Conservation (phyloP, 2,329 filamentous ascomycete species). For the Dothiorella sarmentorum region DNA sequence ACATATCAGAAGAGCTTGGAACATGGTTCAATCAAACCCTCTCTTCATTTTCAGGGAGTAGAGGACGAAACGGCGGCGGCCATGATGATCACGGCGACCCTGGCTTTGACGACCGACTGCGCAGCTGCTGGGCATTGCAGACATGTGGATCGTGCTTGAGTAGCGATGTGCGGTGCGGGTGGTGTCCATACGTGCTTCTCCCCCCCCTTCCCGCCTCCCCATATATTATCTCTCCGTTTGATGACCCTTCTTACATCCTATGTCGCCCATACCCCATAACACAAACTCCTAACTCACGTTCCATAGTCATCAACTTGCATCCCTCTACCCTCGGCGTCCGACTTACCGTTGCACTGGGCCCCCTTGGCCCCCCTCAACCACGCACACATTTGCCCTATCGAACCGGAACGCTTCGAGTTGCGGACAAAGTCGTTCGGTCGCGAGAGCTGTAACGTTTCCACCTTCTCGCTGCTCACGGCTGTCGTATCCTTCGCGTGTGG, state of each 20-base stretch:
- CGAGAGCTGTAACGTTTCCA: conserved; percentile 42
- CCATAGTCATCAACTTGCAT: conserved; percentile 42
- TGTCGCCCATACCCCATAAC: too few species aligned
- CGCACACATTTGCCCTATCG: conserved; percentile 33
- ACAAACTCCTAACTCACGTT: too few species aligned
- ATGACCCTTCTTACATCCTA: too few species aligned
- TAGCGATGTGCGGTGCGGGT: conserved; percentile 35
- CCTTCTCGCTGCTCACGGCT: conserved; percentile 44
- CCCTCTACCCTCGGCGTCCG: conserved; percentile 34
- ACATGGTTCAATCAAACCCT: neutral
- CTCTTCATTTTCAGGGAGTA: neutral
- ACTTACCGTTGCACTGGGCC: conserved; percentile 31
- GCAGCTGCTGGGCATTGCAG: conserved; percentile 31
- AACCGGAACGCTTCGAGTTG: conserved; percentile 44
- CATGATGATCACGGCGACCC: neutral
- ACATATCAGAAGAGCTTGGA: neutral
- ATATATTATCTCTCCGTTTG: neutral
- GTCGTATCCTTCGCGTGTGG: conserved; percentile 44
- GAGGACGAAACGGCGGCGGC: neutral
- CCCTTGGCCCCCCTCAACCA: conserved; percentile 39
- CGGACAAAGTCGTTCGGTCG: conserved; percentile 41
- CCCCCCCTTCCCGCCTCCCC: neutral
- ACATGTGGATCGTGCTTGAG: conserved; percentile 30
- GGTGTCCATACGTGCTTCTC: conserved; percentile 42
- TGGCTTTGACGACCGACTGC: conserved; percentile 20